A percentile compares a stretch with the other conserved stretches of the same genome.
These are phyloP conservation scores for Kazachstania sp. DNA, from an alignment of 1,139 yeast species.

Conservation along the genomic window DNA sequence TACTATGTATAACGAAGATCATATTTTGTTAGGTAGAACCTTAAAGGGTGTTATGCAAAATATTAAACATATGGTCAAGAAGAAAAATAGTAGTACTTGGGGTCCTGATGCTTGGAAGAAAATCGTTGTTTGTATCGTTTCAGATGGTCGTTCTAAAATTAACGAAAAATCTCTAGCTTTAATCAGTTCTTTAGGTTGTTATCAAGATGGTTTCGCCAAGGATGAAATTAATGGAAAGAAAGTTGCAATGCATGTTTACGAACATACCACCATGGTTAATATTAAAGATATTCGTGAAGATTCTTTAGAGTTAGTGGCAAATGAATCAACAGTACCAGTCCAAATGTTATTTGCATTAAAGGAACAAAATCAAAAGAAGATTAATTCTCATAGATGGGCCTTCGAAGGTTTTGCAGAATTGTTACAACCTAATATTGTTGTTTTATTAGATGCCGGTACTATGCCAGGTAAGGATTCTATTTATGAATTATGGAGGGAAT, in stretches of 20 bases:
- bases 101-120: constrained; percentile 92
- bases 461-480: constrained; percentile 80
- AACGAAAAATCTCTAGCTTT: constrained; percentile 75
- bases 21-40: constrained; percentile 77
- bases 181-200: constrained; percentile 86
- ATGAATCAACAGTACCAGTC: constrained; percentile 63
- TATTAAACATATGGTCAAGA: constrained; percentile 70
- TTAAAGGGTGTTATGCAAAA: constrained; percentile 90
- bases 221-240: constrained; percentile 80
- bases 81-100: constrained; percentile 61
- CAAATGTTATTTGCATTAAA: constrained; percentile 83
- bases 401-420: constrained; percentile 87
- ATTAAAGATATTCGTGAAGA: constrained; percentile 60
- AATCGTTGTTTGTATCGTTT: constrained; percentile 78
- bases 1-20: constrained; percentile 93
- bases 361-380: constrained; percentile 83
- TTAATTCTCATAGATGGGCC: constrained; percentile 94
- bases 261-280: constrained; percentile 63
- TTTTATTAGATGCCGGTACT: constrained; percentile 89
- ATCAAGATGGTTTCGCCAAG: constrained; percentile 90
- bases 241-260: constrained; percentile 87
- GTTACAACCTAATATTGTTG: constrained; percentile 76
- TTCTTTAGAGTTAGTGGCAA: constrained; percentile 45
- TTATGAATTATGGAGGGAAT: constrained; percentile 83
- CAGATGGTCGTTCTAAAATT: constrained; percentile 92